Conservation (phyloP, 2,329 filamentous ascomycete species). For the Teratosphaeria epicoccoides region DNA sequence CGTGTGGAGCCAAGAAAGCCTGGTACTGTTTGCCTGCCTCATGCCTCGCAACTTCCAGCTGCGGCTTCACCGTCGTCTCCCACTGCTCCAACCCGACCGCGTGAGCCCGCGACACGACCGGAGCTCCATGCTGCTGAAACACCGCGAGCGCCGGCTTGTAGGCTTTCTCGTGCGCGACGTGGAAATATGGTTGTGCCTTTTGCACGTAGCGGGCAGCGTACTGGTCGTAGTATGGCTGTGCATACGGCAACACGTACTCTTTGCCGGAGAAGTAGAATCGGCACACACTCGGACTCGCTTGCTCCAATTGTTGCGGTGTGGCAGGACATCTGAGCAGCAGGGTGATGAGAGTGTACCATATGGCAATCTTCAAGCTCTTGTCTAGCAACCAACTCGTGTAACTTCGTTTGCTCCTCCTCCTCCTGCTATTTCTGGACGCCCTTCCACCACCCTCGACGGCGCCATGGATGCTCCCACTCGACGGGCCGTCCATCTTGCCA, state of each 20-base stretch:
- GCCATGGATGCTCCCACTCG: not conserved
- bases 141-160: constrained; percentile 56
- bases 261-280: constrained; percentile 62
- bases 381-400: constrained; percentile 8
- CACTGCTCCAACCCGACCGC: constrained; percentile 62
- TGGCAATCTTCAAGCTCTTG: constrained; percentile 46
- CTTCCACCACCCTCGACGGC: not conserved
- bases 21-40: constrained; percentile 58
- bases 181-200: constrained; percentile 60
- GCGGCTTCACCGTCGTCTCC: constrained; percentile 67
- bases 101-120: constrained; percentile 57
- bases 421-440: not conserved
- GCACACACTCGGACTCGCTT: constrained; percentile 67
- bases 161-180: constrained; percentile 47
- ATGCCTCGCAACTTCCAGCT: constrained; percentile 54
- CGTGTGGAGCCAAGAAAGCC: constrained; percentile 59
- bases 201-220: constrained; percentile 80
- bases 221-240: constrained; percentile 73
- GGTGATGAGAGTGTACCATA: constrained; percentile 79
- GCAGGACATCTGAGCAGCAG: constrained; percentile 74
- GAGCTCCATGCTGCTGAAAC: constrained; percentile 62
- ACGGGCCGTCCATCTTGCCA: not conserved
- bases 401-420: not conserved
- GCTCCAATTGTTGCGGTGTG: constrained; percentile 54
- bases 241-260: constrained; percentile 59